Conservation (phyloP, 2,329 filamentous ascomycete genomes). For the Botrytis aclada region DNA sequence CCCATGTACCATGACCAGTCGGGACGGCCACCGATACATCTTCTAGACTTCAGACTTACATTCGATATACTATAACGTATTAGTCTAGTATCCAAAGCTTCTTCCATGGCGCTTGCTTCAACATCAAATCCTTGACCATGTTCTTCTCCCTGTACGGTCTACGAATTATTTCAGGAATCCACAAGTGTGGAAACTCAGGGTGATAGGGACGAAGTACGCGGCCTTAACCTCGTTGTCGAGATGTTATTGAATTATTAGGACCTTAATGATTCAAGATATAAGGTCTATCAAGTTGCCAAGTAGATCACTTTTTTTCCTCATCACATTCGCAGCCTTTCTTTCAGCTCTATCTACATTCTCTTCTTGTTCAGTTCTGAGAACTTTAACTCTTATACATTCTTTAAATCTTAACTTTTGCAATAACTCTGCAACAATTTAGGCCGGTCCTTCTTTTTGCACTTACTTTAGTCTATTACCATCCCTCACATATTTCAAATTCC, state of each 20-base stretch:
- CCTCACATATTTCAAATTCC: conserved; percentile 23
- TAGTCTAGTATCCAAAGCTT: background rate
- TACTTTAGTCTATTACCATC: background rate
- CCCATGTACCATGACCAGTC: background rate
- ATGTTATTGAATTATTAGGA: conserved; percentile 10
- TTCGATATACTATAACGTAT: background rate
- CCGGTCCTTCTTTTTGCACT: conserved; percentile 30
- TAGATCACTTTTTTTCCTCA: conserved; percentile 25
- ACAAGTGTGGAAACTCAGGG: background rate
- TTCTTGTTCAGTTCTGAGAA: conserved; percentile 37
- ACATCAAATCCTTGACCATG: background rate
- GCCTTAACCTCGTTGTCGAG: conserved; percentile 22
- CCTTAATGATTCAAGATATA: conserved; percentile 30
- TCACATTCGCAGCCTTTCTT: conserved; percentile 34
- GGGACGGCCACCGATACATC: background rate
- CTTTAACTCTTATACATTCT: conserved; percentile 36
- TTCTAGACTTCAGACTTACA: background rate
- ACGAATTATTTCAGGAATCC: background rate
- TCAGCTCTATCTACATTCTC: conserved; percentile 34
- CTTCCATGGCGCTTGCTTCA: background rate
- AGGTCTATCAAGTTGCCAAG: conserved; percentile 21
- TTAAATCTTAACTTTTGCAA: conserved; percentile 23
- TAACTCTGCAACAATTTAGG: conserved; percentile 28
- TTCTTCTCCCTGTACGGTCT: background rate
- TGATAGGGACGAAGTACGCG: background rate